These are phyloP conservation scores for Daldinia concentrica DNA, from an alignment of 495 filamentous ascomycete species.

Conservation along the genomic window DNA sequence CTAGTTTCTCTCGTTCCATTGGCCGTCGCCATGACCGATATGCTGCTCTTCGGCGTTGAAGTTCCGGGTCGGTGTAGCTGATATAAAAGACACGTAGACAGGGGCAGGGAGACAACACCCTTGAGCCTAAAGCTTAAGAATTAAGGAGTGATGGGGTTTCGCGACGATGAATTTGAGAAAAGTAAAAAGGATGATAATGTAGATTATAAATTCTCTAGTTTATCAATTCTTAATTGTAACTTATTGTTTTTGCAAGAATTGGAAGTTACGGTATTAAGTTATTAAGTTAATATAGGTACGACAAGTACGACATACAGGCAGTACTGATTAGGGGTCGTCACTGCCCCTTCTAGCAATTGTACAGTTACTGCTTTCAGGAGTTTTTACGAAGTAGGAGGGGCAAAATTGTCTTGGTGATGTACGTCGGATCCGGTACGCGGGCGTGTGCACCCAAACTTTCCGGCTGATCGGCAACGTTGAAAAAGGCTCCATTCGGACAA, in stretches of 20 bases:
- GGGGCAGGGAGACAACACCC: neutral
- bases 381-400: constrained; percentile 22
- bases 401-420: constrained; percentile 31
- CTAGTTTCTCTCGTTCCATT: constrained; percentile 45
- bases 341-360: constrained; percentile 13
- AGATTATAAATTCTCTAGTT: neutral
- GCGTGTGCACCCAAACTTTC: neutral
- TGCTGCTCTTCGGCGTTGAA: neutral
- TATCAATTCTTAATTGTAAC: neutral
- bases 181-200: neutral
- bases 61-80: neutral
- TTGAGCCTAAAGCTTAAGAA: neutral
- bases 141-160: neutral
- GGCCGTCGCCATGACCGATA: constrained; percentile 40
- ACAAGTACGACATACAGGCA: constrained; percentile 4
- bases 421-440: constrained; percentile 12
- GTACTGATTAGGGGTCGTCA: constrained; percentile 19
- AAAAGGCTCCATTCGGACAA: neutral
- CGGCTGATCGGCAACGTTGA: neutral
- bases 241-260: neutral
- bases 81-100: neutral
- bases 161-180: neutral
- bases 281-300: constrained; percentile 14
- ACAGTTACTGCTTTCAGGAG: constrained; percentile 1
- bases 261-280: constrained; percentile 1